phyloP scores from a whole-genome alignment of 2,329 filamentous ascomycete species.

The Fusarium haematococcum region DNA sequence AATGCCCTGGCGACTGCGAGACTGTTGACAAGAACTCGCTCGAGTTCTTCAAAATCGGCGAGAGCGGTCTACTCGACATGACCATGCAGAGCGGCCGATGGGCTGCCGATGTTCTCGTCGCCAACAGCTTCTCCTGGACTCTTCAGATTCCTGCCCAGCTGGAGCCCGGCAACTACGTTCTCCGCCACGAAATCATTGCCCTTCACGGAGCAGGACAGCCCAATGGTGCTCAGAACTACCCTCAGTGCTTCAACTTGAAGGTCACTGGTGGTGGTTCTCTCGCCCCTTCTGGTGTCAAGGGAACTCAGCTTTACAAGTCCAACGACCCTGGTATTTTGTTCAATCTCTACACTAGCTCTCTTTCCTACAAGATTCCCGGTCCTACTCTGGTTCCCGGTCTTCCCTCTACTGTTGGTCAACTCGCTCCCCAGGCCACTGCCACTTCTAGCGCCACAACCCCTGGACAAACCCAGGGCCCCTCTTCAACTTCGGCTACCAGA shows the following conservation, averaged over 20 bases:
- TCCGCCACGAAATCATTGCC: conserved; percentile 65
- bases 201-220: conserved; percentile 56
- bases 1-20: conserved; percentile 68
- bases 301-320: conserved; percentile 45
- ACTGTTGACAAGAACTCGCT: conserved; percentile 64
- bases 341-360: conserved; percentile 46
- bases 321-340: conserved; percentile 49
- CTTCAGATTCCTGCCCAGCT: conserved; percentile 49
- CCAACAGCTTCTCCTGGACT: conserved; percentile 49
- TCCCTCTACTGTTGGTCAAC: conserved; percentile 30
- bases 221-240: conserved; percentile 64
- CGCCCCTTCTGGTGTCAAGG: conserved; percentile 47
- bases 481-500: not conserved
- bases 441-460: conserved; percentile 39
- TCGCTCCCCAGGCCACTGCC: conserved; percentile 6
- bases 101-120: conserved; percentile 56
- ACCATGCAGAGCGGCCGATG: conserved; percentile 54
- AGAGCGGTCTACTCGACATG: conserved; percentile 63
- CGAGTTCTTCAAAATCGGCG: conserved; percentile 73
- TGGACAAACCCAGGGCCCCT: not conserved
- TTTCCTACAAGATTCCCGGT: conserved; percentile 44
- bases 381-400: conserved; percentile 41
- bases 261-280: conserved; percentile 56
- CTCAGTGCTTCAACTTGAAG: conserved; percentile 62
- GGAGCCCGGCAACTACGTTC: conserved; percentile 57